A percentile compares a stretch with the other conserved stretches of the same genome.
Conservation (phyloP, 1,139 yeast species). For the Zygosaccharomyces pseudobailii region DNA sequence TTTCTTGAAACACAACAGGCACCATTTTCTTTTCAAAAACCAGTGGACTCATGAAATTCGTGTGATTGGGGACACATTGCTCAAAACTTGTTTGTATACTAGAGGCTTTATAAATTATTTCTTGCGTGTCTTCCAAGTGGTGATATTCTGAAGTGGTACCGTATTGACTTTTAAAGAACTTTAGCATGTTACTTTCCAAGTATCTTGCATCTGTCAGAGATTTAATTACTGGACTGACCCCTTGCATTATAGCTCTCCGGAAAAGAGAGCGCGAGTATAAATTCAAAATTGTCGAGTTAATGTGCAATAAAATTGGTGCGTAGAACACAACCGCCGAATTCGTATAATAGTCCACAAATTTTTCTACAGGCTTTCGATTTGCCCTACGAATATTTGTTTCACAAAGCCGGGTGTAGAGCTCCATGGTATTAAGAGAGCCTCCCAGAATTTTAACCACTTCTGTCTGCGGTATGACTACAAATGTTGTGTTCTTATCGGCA, state of each 20-base stretch:
- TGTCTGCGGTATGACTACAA: background rate
- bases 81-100: constrained; percentile 6
- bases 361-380: constrained; percentile 1
- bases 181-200: constrained; percentile 8
- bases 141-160: constrained; percentile 8
- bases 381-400: constrained; percentile 7
- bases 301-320: constrained; percentile 6
- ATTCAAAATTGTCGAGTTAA: constrained; percentile 10
- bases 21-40: constrained; percentile 22
- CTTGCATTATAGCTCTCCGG: constrained; percentile 15
- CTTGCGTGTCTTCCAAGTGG: constrained; percentile 5
- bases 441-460: constrained; percentile 5
- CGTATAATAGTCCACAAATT: background rate
- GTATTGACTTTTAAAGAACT: constrained; percentile 1
- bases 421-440: constrained; percentile 6
- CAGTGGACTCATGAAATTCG: constrained; percentile 12
- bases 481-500: background rate
- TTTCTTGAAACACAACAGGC: constrained; percentile 17
- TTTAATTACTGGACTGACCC: constrained; percentile 5
- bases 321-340: background rate
- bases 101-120: constrained; percentile 7
- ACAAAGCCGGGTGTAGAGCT: constrained; percentile 6
- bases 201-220: constrained; percentile 1
- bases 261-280: constrained; percentile 15
- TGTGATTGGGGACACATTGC: background rate